Conservation (phyloP, 1,284 basidiomycete genomes). For the Microbotryum intermedium region DNA sequence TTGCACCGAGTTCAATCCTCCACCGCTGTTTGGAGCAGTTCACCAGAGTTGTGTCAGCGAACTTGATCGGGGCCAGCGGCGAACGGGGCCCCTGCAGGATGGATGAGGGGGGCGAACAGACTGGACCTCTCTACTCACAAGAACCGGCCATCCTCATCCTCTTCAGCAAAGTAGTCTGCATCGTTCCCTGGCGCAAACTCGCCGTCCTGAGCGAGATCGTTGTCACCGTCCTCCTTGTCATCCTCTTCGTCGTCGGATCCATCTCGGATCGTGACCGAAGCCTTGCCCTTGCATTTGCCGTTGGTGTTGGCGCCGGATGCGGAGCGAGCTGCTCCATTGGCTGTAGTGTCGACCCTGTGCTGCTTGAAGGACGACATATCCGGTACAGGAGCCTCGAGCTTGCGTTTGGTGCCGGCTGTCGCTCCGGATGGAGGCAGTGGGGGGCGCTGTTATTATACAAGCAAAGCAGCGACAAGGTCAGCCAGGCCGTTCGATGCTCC, state of each 20-base stretch:
- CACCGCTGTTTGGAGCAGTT: constrained; percentile 45
- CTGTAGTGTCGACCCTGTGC: constrained; percentile 7
- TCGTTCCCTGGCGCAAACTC: constrained; percentile 55
- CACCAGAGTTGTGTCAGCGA: neutral
- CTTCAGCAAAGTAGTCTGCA: constrained; percentile 78
- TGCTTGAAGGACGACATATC: constrained; percentile 20
- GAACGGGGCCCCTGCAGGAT: neutral
- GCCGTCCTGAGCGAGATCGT: constrained; percentile 1
- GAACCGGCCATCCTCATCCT: constrained; percentile 86
- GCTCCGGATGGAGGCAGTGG: constrained; percentile 19
- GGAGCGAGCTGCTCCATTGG: neutral
- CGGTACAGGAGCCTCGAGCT: constrained; percentile 7
- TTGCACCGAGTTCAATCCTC: constrained; percentile 79
- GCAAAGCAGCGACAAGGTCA: neutral
- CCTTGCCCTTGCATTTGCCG: constrained; percentile 26
- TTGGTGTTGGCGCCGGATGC: neutral
- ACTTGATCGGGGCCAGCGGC: too few relatives aligned
- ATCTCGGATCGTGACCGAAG: constrained; percentile 37
- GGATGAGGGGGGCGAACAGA: neutral
- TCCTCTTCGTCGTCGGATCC: constrained; percentile 37
- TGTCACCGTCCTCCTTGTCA: constrained; percentile 39
- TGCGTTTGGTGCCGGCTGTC: constrained; percentile 17
- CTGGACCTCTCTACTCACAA: constrained; percentile 38
- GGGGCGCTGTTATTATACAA: constrained; percentile 8
- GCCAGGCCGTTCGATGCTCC: neutral